Conservation (phyloP, 495 filamentous ascomycete genomes). For the Neurospora discreta region DNA sequence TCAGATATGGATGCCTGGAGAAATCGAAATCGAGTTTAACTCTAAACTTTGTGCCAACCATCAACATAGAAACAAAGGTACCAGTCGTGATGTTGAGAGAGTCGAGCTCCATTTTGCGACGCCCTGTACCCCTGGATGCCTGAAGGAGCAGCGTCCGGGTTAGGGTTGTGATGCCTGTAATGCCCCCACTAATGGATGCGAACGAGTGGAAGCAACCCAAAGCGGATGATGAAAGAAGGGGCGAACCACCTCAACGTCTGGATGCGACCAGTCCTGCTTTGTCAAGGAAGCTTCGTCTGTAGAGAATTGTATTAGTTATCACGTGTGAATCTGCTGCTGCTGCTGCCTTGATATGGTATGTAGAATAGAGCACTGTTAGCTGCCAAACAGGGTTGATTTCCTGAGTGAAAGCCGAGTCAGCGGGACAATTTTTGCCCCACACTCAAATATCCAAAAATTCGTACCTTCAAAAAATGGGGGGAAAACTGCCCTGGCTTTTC, state of each 20-base stretch:
- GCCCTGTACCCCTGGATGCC: background rate
- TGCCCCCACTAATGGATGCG: background rate
- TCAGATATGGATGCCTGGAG: background rate
- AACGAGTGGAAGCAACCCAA: background rate
- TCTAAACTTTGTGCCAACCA: background rate
- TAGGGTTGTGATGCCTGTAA: background rate
- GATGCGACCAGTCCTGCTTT: background rate
- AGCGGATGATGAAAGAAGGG: background rate
- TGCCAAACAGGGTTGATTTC: background rate
- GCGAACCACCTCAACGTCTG: background rate
- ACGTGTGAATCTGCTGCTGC: background rate
- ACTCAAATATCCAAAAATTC: conserved; percentile 27
- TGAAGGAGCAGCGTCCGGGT: background rate
- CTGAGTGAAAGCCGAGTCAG: background rate
- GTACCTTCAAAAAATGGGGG: background rate
- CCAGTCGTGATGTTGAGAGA: background rate
- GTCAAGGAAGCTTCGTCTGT: background rate
- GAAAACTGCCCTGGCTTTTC: conserved; percentile 3
- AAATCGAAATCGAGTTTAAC: background rate
- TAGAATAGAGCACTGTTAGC: background rate
- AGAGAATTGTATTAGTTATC: background rate
- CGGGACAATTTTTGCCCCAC: conserved; percentile 25
- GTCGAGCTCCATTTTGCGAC: background rate
- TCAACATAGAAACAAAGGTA: background rate
- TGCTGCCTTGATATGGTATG: background rate